Evolutionary conservation across 768 basidiomycete genomes (phyloP).

Genomic region (Phylloporus rhodoxanthus): DNA sequence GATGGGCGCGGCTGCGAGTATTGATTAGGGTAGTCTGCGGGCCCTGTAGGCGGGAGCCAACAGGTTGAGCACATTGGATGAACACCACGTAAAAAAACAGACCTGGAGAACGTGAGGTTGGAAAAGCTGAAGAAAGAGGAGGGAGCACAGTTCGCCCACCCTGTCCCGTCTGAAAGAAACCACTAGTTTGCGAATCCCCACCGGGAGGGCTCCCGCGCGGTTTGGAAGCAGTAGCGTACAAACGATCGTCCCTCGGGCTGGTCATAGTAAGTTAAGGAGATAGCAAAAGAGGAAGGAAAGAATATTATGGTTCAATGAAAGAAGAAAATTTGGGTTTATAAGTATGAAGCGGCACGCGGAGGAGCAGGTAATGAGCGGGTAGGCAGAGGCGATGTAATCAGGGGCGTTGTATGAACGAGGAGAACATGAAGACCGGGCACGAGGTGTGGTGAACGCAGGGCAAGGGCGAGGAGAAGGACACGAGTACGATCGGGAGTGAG

Average conservation of each 20-base stretch:
- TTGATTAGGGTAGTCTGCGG: constrained; percentile 50
- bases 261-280: constrained; percentile 59
- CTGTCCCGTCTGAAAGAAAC: constrained; percentile 74
- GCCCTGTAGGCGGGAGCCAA: constrained; percentile 51
- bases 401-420: constrained; percentile 41
- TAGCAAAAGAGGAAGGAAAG: constrained; percentile 50
- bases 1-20: constrained; percentile 64
- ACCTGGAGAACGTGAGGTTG: constrained; percentile 89
- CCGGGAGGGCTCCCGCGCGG: constrained; percentile 60
- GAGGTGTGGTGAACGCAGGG: constrained; percentile 42
- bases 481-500: constrained; percentile 14
- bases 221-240: constrained; percentile 53
- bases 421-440: constrained; percentile 48
- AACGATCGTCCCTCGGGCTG: constrained; percentile 66
- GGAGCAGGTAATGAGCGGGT: constrained; percentile 40
- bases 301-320: constrained; percentile 40
- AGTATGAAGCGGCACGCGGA: constrained; percentile 39
- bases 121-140: constrained; percentile 79
- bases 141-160: constrained; percentile 87
- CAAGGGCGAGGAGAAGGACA: constrained; percentile 30
- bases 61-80: constrained; percentile 53
- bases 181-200: constrained; percentile 53
- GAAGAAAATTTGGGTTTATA: constrained; percentile 51
- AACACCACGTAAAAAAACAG: constrained; percentile 59
- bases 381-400: constrained; percentile 42